Conservation (phyloP, 495 filamentous ascomycete species). For the Lasiosphaeria hispida region DNA sequence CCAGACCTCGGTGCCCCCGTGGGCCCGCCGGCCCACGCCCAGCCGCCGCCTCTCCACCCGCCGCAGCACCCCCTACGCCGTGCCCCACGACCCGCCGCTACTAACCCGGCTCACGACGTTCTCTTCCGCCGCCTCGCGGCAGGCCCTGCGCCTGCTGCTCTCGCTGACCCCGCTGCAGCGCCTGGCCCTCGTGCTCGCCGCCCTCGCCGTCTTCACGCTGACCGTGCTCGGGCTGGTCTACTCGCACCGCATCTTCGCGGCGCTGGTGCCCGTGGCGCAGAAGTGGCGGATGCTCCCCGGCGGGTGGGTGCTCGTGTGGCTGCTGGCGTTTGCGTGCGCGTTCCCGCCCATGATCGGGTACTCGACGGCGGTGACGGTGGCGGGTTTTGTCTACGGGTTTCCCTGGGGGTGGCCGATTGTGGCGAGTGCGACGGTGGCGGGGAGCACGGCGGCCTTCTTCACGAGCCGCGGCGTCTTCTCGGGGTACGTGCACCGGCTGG, state of each 20-base stretch:
- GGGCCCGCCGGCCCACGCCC: constrained; percentile 3
- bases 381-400: constrained; percentile 93
- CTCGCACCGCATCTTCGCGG: constrained; percentile 71
- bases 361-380: constrained; percentile 76
- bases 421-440: constrained; percentile 71
- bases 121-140: constrained; percentile 15
- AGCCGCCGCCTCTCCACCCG: constrained; percentile 19
- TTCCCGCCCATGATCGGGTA: constrained; percentile 94
- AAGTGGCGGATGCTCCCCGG: constrained; percentile 65
- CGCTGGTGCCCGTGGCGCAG: constrained; percentile 65
- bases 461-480: constrained; percentile 74
- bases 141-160: constrained; percentile 30
- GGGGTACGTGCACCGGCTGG: constrained; percentile 71
- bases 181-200: constrained; percentile 52
- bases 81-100: neutral
- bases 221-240: constrained; percentile 65
- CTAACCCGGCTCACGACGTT: constrained; percentile 16
- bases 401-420: constrained; percentile 89
- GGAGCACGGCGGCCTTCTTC: constrained; percentile 75
- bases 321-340: constrained; percentile 69
- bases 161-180: constrained; percentile 59
- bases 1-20: constrained; percentile 5
- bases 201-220: constrained; percentile 49
- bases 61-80: constrained; percentile 17
- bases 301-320: constrained; percentile 80